Base-by-base conservation (phyloP, 441 rosid species). In the Erodium moschatum region DNA sequence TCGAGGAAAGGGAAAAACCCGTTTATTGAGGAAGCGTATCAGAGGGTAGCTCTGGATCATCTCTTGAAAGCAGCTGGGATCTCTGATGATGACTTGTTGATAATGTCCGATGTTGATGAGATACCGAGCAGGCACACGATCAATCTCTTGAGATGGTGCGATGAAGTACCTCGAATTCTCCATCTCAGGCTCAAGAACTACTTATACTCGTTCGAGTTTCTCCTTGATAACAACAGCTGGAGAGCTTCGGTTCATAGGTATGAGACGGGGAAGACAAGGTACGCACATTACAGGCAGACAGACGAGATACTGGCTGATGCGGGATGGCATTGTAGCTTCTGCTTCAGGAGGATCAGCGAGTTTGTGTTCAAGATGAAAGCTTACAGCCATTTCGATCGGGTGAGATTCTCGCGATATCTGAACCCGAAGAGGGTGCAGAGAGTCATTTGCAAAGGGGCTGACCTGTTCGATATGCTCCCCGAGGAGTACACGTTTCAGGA, bases 401-500 rank as follows among this genome's bases (percentile, higher is more conserved):
- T 72, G 20, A 66, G 71, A 56, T 56, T 60, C 24, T 10, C 56
- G 1, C 66, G 60, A n/a, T 72, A 38, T 20, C 29, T 67, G 60
- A 72, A 72, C 15, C 61, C 58, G 3, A 46, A 66, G 16, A 72
- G 75, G 33, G 67, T 72, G 5, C 75, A 72, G 48, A 58, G 67
- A 56, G 20, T 72, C 19, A 72, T 72, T 13, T 72, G 75, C 66
- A 60, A 72, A 42, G 75, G 75, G 33, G 38, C 70, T 18, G 75
- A 72, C 38, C 15, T 72, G 24, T 72, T 72, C 60, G 75, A 72
- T 21, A 72, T 72, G 75, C 75, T 72, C 40, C 75, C 75, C 6
- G 71, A 67, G 70, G 75, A 67, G 67, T 61, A 72, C 75, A 66
- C 75, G 4, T 72, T 72, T 16, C 56, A 67, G 75, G 75, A 72